Conservation (phyloP, 2,329 filamentous ascomycete species). For the Colletotrichum sp. region DNA sequence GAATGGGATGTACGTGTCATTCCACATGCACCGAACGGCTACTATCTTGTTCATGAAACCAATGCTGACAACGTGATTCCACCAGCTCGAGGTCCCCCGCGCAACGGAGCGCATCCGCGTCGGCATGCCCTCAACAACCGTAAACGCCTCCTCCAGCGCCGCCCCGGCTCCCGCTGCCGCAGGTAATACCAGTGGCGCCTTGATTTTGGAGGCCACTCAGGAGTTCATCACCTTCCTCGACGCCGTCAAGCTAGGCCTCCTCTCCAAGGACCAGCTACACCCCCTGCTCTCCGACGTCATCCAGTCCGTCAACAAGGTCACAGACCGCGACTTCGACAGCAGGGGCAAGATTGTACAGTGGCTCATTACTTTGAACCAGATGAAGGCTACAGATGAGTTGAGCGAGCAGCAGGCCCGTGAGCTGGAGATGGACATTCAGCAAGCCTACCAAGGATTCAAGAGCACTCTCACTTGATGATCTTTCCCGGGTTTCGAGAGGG, state of each 20-base stretch:
- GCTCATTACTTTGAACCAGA: slow-evolving; percentile 96
- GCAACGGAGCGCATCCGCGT: slow-evolving; percentile 92
- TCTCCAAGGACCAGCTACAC: slow-evolving; percentile 96
- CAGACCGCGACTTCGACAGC: slow-evolving; percentile 91
- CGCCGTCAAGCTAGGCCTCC: slow-evolving; percentile 87
- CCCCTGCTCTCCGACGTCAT: slow-evolving; percentile 95
- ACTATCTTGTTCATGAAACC: too few species aligned
- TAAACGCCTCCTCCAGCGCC: slow-evolving; percentile 56
- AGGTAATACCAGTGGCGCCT: slow-evolving; percentile 58
- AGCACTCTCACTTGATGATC: slow-evolving; percentile 66
- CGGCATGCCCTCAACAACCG: slow-evolving; percentile 86
- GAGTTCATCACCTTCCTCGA: slow-evolving; percentile 99
- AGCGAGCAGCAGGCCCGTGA: slow-evolving; percentile 87
- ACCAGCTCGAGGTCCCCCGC: slow-evolving; percentile 88
- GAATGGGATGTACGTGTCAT: slow-evolving; percentile 80
- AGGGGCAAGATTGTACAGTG: slow-evolving; percentile 98
- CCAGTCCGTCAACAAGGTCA: slow-evolving; percentile 96
- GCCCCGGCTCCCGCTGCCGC: slow-evolving; percentile 46
- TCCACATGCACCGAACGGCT: too few species aligned
- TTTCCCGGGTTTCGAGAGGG: not conserved
- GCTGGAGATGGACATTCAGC: slow-evolving; percentile 90
- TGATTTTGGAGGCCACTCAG: slow-evolving; percentile 91
- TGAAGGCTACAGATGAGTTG: slow-evolving; percentile 93
- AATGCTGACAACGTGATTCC: not conserved
- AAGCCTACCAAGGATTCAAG: slow-evolving; percentile 94